Evolutionary conservation across 441 rosid species (phyloP), one percentile per base, ranked within the genome.

Genomic region (Dalechampia spathulata): DNA sequence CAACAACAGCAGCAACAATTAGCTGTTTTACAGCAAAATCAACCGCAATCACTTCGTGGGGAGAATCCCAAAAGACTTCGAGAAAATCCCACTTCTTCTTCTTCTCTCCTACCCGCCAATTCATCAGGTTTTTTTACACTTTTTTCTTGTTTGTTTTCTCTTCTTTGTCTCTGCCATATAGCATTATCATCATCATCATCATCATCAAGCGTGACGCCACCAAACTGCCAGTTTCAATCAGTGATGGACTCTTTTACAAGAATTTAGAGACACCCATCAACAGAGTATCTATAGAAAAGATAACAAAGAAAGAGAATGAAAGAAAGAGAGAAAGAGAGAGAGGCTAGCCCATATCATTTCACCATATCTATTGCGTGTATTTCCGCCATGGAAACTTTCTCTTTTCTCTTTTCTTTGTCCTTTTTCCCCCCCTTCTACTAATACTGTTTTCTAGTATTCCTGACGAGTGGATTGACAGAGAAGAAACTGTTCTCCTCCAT

Each of bases 41-140:
- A 65, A 2, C 64, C 57, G 12, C 69, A 58, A 5, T 68, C 52
- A 26, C 61, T 51, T 11, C 72, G 65, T n/a, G 75, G 69, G 50
- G 83, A 74, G 9, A 75, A 68, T 48, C 60, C 76, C 7, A 87
- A 87, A 65, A 69, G 96, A 47, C 80, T 37, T 4, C 72, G 86
- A 41, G 95, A 83, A 21, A 78, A 75, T 65, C 81, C 74, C 6
- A 48, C 60, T 3, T 61, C 79, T 36, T 72, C 75, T 11, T 2
- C 39, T 36, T 0, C 39, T 36, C 86, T 73, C 65, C 52, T 75
- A 41, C 77, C 74, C 58, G 40, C 69, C 16, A 68, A 52, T 59
- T 34, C 65, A 7, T 69, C 89, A 54, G 87, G 87, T 82, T 34
- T 37, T 20, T 54, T 6, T 19, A 57, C 32, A 49, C 13, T 7